phyloP scores from a whole-genome alignment of 768 basidiomycete genomes.

The Lyophyllum atratum region DNA sequence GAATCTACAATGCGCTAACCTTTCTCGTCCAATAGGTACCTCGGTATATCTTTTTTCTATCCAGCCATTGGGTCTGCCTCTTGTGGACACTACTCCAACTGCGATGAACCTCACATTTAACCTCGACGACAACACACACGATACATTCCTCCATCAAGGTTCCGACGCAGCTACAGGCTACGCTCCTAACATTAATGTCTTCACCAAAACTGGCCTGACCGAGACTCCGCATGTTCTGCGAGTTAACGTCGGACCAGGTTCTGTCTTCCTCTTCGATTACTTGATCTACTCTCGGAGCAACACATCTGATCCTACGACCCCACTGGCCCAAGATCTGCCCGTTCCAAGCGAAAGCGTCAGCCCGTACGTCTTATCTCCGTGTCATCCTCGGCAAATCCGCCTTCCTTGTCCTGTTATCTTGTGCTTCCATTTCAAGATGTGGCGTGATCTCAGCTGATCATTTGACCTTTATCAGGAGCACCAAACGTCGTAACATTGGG shows the following conservation, averaged over 20 bases:
- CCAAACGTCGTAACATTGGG: conserved; percentile 35
- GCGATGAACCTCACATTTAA: conserved; percentile 45
- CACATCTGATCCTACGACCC: conserved; percentile 3
- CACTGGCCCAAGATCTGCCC: conserved; percentile 21
- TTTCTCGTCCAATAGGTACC: conserved; percentile 36
- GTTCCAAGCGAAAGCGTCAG: conserved; percentile 22
- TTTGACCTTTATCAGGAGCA: conserved; percentile 13
- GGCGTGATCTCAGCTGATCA: background rate
- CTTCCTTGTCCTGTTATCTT: background rate
- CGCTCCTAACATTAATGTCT: conserved; percentile 35
- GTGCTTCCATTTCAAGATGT: background rate
- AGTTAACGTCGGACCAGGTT: conserved; percentile 44
- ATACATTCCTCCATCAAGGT: conserved; percentile 31
- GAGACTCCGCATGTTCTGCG: conserved; percentile 42
- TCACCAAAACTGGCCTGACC: conserved; percentile 34
- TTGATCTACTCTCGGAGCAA: conserved; percentile 37
- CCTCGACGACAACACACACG: conserved; percentile 36
- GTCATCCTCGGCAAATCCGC: conserved; percentile 28
- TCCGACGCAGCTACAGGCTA: conserved; percentile 28
- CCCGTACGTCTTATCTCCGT: conserved; percentile 37
- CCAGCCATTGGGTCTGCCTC: conserved; percentile 28
- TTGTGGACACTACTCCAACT: conserved; percentile 31
- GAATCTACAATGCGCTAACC: background rate
- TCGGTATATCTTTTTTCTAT: conserved; percentile 50
- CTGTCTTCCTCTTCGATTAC: conserved; percentile 52